phyloP scores from a whole-genome alignment of 2,329 filamentous ascomycete species.

The Domatiomyces catenatus region DNA sequence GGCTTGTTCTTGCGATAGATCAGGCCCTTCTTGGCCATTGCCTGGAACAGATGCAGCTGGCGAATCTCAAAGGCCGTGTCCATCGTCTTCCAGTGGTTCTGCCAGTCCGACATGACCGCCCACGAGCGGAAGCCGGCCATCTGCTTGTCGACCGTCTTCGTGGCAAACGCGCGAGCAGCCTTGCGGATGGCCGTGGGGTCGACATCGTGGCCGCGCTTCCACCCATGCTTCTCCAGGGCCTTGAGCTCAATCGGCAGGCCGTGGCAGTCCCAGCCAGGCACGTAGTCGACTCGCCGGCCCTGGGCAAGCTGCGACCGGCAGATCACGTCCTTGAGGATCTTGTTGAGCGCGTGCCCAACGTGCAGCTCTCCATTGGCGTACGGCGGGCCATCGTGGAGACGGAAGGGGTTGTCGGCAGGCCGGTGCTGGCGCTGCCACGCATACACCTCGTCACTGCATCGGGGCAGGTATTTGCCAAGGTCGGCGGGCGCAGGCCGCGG shows the following conservation, averaged over 20 bases:
- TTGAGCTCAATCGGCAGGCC: slow-evolving; percentile 95
- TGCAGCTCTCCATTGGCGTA: slow-evolving; percentile 91
- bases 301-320: slow-evolving; percentile 64
- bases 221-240: slow-evolving; percentile 49
- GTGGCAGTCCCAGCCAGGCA: slow-evolving; percentile 96
- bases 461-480: slow-evolving; percentile 46
- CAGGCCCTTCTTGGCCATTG: slow-evolving; percentile 46
- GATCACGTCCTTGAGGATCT: slow-evolving; percentile 91
- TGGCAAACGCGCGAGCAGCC: slow-evolving; percentile 40
- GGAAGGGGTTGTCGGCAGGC: slow-evolving; percentile 44
- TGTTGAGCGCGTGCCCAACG: slow-evolving; percentile 89
- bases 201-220: slow-evolving; percentile 27
- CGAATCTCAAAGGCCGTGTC: slow-evolving; percentile 45
- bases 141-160: slow-evolving; percentile 41
- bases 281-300: slow-evolving; percentile 62
- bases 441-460: slow-evolving; percentile 79
- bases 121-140: slow-evolving; percentile 44
- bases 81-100: slow-evolving; percentile 48
- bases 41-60: slow-evolving; percentile 43
- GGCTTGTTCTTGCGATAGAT: slow-evolving; percentile 49
- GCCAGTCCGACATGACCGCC: slow-evolving; percentile 52
- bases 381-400: slow-evolving; percentile 87
- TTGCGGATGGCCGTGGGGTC: slow-evolving; percentile 36
- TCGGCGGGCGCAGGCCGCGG: slow-evolving; percentile 31
- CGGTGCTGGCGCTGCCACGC: slow-evolving; percentile 56